phyloP scores from a whole-genome alignment of 352 stramenopile species.

The Globisporangium iwayamae region DNA sequence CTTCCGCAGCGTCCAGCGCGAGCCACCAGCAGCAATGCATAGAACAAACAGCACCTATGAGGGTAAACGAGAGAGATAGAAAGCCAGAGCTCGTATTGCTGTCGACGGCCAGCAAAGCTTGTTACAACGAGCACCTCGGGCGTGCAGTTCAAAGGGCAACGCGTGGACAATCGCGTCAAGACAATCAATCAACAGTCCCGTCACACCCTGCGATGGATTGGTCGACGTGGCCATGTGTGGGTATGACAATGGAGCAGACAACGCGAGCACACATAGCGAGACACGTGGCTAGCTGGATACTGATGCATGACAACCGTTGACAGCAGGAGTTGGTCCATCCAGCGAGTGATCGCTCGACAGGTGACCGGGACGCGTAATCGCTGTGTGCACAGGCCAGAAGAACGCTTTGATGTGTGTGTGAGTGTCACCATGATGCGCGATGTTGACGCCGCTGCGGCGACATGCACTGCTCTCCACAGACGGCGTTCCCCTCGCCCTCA shows the following conservation, averaged over 20 bases:
- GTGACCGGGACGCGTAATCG: not conserved
- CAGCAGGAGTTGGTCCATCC: constrained; percentile 2
- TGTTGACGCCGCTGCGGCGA: not conserved
- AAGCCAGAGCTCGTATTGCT: too few relatives aligned
- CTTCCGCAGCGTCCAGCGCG: too few relatives aligned
- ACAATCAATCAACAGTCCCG: not conserved
- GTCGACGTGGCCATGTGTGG: not conserved
- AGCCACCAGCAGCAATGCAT: too few relatives aligned
- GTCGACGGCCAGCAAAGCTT: too few relatives aligned
- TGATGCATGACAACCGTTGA: not conserved
- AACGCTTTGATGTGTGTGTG: not conserved
- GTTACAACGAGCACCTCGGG: not conserved
- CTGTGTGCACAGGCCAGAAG: not conserved
- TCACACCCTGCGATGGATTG: not conserved
- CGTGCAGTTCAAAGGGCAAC: too few relatives aligned
- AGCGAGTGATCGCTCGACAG: not conserved
- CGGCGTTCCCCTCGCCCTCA: not conserved
- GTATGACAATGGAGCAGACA: not conserved
- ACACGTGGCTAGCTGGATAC: not conserved
- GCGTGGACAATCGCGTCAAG: not conserved
- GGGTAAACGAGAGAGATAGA: too few relatives aligned
- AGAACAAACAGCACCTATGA: too few relatives aligned
- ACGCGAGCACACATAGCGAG: not conserved
- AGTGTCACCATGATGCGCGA: not conserved
- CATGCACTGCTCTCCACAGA: not conserved